A percentile compares a stretch with the other conserved stretches of the same genome.
Conservation (phyloP, 2,329 filamentous ascomycete genomes). For the Emmonsiellopsis sp. region DNA sequence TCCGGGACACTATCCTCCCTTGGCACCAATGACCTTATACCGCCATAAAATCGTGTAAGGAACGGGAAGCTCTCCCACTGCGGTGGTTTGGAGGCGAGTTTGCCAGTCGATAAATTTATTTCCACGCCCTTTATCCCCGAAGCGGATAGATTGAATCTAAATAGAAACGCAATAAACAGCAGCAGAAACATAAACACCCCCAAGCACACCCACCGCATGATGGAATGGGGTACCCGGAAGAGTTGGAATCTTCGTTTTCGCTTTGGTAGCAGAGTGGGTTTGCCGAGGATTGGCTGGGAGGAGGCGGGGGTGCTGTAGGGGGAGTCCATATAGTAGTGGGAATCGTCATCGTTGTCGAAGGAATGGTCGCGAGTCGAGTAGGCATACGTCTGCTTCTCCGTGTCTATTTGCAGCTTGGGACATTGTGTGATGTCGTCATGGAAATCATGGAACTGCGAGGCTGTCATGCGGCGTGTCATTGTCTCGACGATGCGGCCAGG, state of each 20-base stretch:
- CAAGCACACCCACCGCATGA: conserved; percentile 71
- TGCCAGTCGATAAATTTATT: not conserved
- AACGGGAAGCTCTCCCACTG: conserved; percentile 82
- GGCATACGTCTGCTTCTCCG: conserved; percentile 16
- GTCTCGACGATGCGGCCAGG: not conserved
- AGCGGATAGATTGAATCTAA: conserved; percentile 59
- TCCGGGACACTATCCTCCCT: conserved; percentile 63
- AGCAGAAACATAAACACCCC: conserved; percentile 60
- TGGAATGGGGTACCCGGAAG: conserved; percentile 61
- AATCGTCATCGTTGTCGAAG: conserved; percentile 24
- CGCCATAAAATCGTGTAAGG: conserved; percentile 81
- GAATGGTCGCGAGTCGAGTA: conserved; percentile 15
- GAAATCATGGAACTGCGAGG: not conserved
- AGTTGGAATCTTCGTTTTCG: conserved; percentile 28
- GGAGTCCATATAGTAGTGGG: conserved; percentile 38
- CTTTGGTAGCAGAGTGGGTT: conserved; percentile 20
- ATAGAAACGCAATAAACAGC: conserved; percentile 66
- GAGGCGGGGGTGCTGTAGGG: conserved; percentile 44
- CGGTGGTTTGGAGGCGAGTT: conserved; percentile 43
- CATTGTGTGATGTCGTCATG: conserved; percentile 1
- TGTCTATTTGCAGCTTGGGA: conserved; percentile 9
- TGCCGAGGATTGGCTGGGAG: conserved; percentile 31
- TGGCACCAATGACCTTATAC: conserved; percentile 62
- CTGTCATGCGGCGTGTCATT: conserved; percentile 1
- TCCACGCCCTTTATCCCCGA: conserved; percentile 33